Evolutionary conservation across 306 rosid genomes (phyloP).

Genomic region (Pyrus betulifolia): DNA sequence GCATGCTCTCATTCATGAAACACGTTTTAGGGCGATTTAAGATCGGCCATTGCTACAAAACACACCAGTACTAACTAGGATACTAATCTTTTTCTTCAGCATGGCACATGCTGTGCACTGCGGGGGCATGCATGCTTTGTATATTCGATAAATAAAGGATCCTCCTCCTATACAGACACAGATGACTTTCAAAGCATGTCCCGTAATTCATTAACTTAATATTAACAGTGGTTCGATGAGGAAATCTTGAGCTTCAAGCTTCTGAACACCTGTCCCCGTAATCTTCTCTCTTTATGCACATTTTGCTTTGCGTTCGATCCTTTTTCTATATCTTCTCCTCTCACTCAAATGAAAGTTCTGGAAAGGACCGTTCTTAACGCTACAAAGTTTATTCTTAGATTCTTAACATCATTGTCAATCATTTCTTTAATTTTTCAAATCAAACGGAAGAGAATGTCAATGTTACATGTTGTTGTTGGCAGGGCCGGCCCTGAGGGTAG

Average conservation of each 20-base stretch:
- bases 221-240: not conserved
- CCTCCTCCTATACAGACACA: constrained; percentile 9
- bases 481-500: not conserved
- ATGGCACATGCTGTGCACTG: not conserved
- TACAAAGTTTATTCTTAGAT: constrained; percentile 26
- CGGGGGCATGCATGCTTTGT: not conserved
- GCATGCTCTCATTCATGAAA: not conserved
- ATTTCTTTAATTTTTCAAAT: constrained; percentile 8
- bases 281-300: constrained; percentile 31
- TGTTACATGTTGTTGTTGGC: not conserved
- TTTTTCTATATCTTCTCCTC: constrained; percentile 28
- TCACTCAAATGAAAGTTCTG: constrained; percentile 35
- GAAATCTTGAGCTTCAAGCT: constrained; percentile 67
- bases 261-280: constrained; percentile 18
- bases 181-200: constrained; percentile 20
- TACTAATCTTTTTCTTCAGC: not conserved
- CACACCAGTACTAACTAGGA: not conserved
- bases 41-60: not conserved
- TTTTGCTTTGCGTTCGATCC: constrained; percentile 31
- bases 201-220: constrained; percentile 25
- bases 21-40: not conserved
- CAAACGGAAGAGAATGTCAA: constrained; percentile 2
- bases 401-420: constrained; percentile 9
- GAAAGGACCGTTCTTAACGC: constrained; percentile 31
- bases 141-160: not conserved